phyloP scores from a whole-genome alignment of 176 grass and related monocot species.

The Tuctoria greenei region DNA sequence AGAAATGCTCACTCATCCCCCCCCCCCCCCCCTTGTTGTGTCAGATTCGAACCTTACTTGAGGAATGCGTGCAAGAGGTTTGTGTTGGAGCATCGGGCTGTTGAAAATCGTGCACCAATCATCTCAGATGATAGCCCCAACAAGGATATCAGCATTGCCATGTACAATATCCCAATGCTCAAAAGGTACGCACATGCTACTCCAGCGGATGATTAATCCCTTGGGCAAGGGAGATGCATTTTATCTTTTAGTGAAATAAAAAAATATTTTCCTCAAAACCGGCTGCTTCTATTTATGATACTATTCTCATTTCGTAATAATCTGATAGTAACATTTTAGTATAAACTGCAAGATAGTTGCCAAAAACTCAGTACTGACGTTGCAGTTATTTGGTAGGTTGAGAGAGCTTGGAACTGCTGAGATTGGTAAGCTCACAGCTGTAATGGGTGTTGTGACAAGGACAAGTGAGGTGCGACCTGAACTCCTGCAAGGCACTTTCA shows the following conservation, averaged over 20 bases:
- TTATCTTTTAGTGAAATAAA: background rate
- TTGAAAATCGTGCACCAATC: conserved; percentile 65
- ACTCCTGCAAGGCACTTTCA: conserved; percentile 89
- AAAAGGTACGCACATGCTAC: conserved; percentile 52
- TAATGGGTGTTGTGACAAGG: conserved; percentile 94
- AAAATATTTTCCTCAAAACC: background rate
- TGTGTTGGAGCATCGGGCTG: conserved; percentile 63
- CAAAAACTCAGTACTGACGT: conserved; percentile 5
- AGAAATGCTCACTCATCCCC: background rate
- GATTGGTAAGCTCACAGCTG: conserved; percentile 89
- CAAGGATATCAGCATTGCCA: conserved; percentile 87
- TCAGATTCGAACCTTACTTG: conserved; percentile 83
- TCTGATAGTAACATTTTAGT: background rate
- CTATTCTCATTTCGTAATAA: background rate
- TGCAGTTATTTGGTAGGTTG: conserved; percentile 50
- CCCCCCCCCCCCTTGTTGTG: background rate
- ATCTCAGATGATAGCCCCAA: conserved; percentile 88
- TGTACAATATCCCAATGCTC: conserved; percentile 85
- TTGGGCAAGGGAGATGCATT: background rate
- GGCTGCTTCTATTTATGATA: background rate
- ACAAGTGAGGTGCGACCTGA: conserved; percentile 95
- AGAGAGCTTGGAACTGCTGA: conserved; percentile 85
- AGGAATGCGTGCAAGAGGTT: conserved; percentile 93
- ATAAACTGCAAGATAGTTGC: background rate
- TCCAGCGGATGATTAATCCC: background rate